These are phyloP conservation scores for Kodamaea neixiangensis DNA, from an alignment of 805 yeast species.

Conservation along the genomic window DNA sequence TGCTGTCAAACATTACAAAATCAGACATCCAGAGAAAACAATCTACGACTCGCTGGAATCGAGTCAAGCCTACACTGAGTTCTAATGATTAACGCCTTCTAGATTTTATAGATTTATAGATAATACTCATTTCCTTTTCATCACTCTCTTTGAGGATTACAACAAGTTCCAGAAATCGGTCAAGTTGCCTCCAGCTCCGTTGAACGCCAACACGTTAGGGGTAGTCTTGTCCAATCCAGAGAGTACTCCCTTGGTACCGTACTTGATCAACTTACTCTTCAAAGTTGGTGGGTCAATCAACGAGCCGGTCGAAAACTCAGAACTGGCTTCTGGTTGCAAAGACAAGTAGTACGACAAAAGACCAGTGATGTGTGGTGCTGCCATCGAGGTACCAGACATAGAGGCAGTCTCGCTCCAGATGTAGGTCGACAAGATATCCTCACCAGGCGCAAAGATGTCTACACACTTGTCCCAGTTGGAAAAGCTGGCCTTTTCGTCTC, in stretches of 20 bases:
- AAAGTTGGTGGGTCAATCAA: slow-evolving; percentile 70
- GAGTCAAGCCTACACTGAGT: not conserved
- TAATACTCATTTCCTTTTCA: not conserved
- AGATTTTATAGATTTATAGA: not conserved
- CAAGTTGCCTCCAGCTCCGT: slow-evolving; percentile 78
- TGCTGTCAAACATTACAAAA: slow-evolving; percentile 7
- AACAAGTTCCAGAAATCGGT: slow-evolving; percentile 57
- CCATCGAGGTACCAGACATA: slow-evolving; percentile 96
- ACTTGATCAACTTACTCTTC: slow-evolving; percentile 73
- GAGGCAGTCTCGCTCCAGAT: slow-evolving; percentile 80
- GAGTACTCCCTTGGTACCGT: slow-evolving; percentile 61
- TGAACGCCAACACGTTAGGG: slow-evolving; percentile 74
- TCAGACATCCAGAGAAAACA: not conserved
- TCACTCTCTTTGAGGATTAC: not conserved
- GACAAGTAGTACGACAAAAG: slow-evolving; percentile 86
- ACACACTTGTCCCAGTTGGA: slow-evolving; percentile 96
- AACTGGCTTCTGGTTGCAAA: slow-evolving; percentile 72
- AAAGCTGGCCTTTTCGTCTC: slow-evolving; percentile 91
- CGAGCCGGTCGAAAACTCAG: slow-evolving; percentile 57
- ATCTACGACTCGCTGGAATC: not conserved
- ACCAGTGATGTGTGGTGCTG: slow-evolving; percentile 95
- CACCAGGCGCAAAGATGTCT: slow-evolving; percentile 96
- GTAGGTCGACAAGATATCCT: slow-evolving; percentile 80
- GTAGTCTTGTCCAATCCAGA: slow-evolving; percentile 62
- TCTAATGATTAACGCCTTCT: not conserved